A percentile compares a stretch with the other conserved stretches of the same genome.
Evolutionary conservation across 306 rosid species (phyloP).

Genomic region (Castanea mollissima): DNA sequence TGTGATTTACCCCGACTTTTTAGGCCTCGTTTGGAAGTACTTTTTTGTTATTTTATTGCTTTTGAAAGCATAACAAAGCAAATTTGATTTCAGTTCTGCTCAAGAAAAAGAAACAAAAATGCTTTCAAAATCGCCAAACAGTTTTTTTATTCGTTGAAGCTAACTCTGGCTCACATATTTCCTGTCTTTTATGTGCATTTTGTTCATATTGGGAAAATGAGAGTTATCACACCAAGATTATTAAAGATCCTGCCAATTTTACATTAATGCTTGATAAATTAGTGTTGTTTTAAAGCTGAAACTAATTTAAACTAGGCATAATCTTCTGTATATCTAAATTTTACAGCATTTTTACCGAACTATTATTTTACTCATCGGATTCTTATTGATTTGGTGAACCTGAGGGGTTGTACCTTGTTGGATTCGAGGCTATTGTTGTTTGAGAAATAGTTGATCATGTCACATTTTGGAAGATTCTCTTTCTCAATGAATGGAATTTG

Average conservation of each 20-base stretch:
- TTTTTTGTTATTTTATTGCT: background rate
- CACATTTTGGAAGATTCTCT: background rate
- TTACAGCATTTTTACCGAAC: background rate
- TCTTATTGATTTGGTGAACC: background rate
- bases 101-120: background rate
- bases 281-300: background rate
- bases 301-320: background rate
- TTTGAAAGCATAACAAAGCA: background rate
- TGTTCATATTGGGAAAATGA: background rate
- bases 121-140: background rate
- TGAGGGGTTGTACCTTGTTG: background rate
- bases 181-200: background rate
- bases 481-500: background rate
- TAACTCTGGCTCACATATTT: background rate
- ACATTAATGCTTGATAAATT: background rate
- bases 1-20: background rate
- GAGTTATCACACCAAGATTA: background rate
- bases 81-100: background rate
- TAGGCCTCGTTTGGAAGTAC: background rate
- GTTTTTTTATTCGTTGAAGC: background rate
- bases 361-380: background rate
- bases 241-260: background rate
- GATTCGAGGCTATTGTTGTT: background rate
- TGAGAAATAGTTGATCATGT: background rate
- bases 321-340: background rate